Base-by-base conservation (phyloP, 768 basidiomycete genomes). In the Agaricus sinodeliciosus region DNA sequence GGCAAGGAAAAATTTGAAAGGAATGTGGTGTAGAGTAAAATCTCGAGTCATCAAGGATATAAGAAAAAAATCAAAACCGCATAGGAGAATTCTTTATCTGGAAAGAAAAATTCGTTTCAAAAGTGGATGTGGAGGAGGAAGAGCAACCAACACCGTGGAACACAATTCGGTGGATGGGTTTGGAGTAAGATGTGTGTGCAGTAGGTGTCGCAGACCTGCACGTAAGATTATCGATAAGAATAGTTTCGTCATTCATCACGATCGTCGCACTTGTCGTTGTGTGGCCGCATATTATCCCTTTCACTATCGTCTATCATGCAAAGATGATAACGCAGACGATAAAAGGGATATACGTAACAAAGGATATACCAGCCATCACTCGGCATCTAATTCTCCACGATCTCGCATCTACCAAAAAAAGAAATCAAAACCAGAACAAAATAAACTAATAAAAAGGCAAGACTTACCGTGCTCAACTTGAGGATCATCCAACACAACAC, bases 301-400 rank as follows among this genome's bases (percentile, higher is more conserved):
- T n/a, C n/a, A n/a, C n/a, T n/a, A n/a, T n/a, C 31, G 31, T 31
- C 60, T 51, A 65, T 60, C 63, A 66, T 35, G 66, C 81, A 63
- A 84, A 87, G 58, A 89, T 71, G 57, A 82, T 83, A 58, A 88
- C 71, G 55, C 85, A 78, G 58, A 86, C 71, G 64, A 90, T 83
- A 66, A 90, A 87, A 12, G 88, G 88, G 56, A 89, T 71, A 65
- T 90, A 90, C 18, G 86, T 88, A 64, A 89, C 63, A 35, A 89
- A 58, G 37, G 87, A 86, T 41, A 88, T 65, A 36, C 64, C 72
- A 31, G 80, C 71, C 85, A 88, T 84, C 57, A 87, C 68, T 41
- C 88, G 85, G 71, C 87, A 90, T 47, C 88, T 81, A 52, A 70
- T 72, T 48, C 87, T 80, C 88, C 88, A 90, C 34, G 79, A 76